Evolutionary conservation across 345 rosid genomes (phyloP).

Genomic region (Melaleuca quinquenervia): DNA sequence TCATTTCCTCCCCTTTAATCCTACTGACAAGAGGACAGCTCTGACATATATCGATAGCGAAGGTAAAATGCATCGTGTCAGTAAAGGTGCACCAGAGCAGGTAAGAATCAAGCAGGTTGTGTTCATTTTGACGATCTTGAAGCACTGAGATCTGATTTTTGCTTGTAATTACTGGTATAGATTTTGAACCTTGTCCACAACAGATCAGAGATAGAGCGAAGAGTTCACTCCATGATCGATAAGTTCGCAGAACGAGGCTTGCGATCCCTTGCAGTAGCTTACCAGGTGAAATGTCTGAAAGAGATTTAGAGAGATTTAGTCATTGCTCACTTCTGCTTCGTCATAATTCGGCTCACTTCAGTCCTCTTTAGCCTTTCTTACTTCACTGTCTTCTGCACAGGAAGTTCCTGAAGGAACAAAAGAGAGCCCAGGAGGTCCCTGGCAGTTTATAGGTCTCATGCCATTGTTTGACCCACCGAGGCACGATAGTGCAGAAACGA

Average conservation of each 20-base stretch:
- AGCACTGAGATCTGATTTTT: neutral
- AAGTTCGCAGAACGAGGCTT: constrained; percentile 52
- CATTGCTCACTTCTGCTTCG: neutral
- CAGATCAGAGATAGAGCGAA: constrained; percentile 42
- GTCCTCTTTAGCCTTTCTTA: neutral
- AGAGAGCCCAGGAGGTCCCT: constrained; percentile 50
- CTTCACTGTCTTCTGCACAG: constrained; percentile 10
- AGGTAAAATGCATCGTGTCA: constrained; percentile 49
- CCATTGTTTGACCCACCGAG: constrained; percentile 67
- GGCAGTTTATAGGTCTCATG: constrained; percentile 54
- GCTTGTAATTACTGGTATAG: constrained; percentile 4
- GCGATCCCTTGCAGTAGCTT: constrained; percentile 58
- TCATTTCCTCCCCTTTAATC: constrained; percentile 59
- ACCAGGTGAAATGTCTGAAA: constrained; percentile 23
- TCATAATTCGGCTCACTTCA: neutral
- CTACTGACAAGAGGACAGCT: constrained; percentile 56
- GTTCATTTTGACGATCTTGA: neutral
- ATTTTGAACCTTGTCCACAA: constrained; percentile 42
- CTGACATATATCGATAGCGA: constrained; percentile 36
- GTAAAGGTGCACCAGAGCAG: constrained; percentile 74
- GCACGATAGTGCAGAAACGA: constrained; percentile 56
- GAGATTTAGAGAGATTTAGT: neutral
- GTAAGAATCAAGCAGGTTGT: constrained; percentile 7
- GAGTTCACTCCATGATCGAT: constrained; percentile 47
- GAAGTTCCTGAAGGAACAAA: constrained; percentile 58